These are phyloP conservation scores for Sungouiella blattae DNA, from an alignment of 805 yeast species.

Conservation along the genomic window DNA sequence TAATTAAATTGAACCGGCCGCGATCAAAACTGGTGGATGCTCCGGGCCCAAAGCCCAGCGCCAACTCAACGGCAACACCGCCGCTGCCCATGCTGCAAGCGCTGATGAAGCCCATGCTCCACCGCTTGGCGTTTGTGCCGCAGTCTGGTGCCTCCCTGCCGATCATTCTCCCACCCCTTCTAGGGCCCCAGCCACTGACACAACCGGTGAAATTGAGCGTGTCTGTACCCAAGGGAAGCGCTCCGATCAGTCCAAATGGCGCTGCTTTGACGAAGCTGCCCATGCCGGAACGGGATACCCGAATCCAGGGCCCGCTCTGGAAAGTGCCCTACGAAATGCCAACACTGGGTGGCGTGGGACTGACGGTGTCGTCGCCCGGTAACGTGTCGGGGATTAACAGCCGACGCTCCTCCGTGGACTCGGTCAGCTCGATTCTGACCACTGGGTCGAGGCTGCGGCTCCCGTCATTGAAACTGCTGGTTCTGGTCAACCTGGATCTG, in stretches of 20 bases:
- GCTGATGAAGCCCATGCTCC: conserved; percentile 11
- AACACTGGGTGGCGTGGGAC: conserved; percentile 7
- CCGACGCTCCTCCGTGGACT: conserved; percentile 47
- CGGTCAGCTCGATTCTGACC: conserved; percentile 46
- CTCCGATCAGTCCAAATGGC: neutral
- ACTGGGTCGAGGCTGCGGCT: conserved; percentile 29
- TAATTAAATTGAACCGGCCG: conserved; percentile 6
- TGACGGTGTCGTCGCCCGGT: conserved; percentile 15
- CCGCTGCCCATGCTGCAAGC: conserved; percentile 4
- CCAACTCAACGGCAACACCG: neutral
- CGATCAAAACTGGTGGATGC: conserved; percentile 15
- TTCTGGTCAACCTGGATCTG: conserved; percentile 18
- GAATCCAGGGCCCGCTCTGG: conserved; percentile 50
- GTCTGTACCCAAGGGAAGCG: no score
- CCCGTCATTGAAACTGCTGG: conserved; percentile 26
- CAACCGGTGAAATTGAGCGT: conserved; percentile 10
- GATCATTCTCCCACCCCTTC: conserved; percentile 16
- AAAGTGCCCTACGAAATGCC: conserved; percentile 62
- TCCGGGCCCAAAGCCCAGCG: conserved; percentile 1
- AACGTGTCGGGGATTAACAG: conserved; percentile 13
- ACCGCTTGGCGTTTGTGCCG: conserved; percentile 9
- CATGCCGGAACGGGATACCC: conserved; percentile 20
- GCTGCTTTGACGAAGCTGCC: no score
- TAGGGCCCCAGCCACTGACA: conserved; percentile 12
- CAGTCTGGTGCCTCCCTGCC: conserved; percentile 8